Percentiles rank a stretch among this genome's conserved stretches.
These are phyloP conservation scores for Beauveria caledonica DNA, from an alignment of 2,329 filamentous ascomycete species.

Conservation along the genomic window DNA sequence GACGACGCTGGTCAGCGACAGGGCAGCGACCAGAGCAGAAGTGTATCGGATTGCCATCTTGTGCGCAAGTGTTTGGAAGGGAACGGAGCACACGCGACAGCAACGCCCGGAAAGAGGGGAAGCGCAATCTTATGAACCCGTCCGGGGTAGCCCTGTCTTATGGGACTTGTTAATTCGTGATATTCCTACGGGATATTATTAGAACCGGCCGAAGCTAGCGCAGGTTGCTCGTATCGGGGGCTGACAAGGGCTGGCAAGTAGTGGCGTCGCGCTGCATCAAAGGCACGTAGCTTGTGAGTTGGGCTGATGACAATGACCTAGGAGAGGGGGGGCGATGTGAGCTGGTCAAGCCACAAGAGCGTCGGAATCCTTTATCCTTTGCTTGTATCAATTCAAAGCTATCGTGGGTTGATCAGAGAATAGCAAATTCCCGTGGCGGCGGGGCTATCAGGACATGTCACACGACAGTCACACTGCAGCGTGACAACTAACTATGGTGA, in stretches of 20 bases:
- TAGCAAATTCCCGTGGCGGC: too few species aligned
- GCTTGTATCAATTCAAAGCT: too few species aligned
- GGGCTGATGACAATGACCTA: background rate
- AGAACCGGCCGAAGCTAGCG: background rate
- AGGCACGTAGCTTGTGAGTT: too few species aligned
- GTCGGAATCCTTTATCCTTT: too few species aligned
- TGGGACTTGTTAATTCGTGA: background rate
- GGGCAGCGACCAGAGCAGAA: background rate
- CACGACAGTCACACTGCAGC: too few species aligned
- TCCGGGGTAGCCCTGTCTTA: constrained; percentile 1
- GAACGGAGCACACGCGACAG: background rate
- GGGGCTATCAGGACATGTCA: too few species aligned
- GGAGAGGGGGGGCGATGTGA: too few species aligned
- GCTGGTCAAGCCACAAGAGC: too few species aligned
- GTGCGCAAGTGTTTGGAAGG: background rate
- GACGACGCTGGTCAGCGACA: background rate
- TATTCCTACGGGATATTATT: background rate
- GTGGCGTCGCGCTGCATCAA: background rate
- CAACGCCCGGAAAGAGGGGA: background rate
- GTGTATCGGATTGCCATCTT: background rate
- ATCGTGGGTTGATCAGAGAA: too few species aligned
- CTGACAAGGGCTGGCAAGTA: background rate
- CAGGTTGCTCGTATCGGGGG: background rate
- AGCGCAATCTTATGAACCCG: background rate
- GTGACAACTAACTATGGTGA: too few species aligned